Evolutionary conservation across 192 early-diverging fungal species (phyloP).

Genomic region (Chytriomyces confervae): DNA sequence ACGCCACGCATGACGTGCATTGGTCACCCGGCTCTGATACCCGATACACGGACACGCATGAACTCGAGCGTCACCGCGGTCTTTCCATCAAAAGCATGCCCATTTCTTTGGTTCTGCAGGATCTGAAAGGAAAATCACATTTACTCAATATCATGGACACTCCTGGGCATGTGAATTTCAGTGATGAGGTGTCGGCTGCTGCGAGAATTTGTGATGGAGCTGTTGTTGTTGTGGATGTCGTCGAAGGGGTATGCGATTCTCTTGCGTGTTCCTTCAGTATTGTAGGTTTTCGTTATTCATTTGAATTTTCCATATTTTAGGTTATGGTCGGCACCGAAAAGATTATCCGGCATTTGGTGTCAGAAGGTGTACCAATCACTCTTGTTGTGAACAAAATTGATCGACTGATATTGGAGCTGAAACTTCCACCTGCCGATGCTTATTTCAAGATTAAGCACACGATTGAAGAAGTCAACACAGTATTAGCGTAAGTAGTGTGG

Average conservation of each 20-base stretch:
- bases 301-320: slow-evolving; percentile 1
- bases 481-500: slow-evolving; percentile 61
- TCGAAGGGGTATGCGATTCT: slow-evolving; percentile 76
- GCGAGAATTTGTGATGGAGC: slow-evolving; percentile 88
- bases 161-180: slow-evolving; percentile 95
- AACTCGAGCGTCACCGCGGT: slow-evolving; percentile 86
- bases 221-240: slow-evolving; percentile 90
- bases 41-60: slow-evolving; percentile 93
- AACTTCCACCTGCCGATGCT: slow-evolving; percentile 93
- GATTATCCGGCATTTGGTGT: slow-evolving; percentile 79
- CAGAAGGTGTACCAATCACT: slow-evolving; percentile 78
- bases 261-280: slow-evolving; percentile 7
- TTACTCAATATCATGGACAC: slow-evolving; percentile 91
- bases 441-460: slow-evolving; percentile 96
- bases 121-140: slow-evolving; percentile 86
- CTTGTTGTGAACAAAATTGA: slow-evolving; percentile 98
- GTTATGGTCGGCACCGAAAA: slow-evolving; percentile 94
- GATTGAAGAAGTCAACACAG: slow-evolving; percentile 92
- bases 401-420: slow-evolving; percentile 95
- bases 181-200: slow-evolving; percentile 90
- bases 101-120: slow-evolving; percentile 87
- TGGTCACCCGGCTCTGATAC: slow-evolving; percentile 56
- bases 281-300: background rate
- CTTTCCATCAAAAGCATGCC: slow-evolving; percentile 94
- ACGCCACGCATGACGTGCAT: slow-evolving; percentile 78